A percentile compares a stretch with the other conserved stretches of the same genome.
Evolutionary conservation across 2,329 filamentous ascomycete genomes (phyloP).

Genomic region (Chaetomium strumarium): DNA sequence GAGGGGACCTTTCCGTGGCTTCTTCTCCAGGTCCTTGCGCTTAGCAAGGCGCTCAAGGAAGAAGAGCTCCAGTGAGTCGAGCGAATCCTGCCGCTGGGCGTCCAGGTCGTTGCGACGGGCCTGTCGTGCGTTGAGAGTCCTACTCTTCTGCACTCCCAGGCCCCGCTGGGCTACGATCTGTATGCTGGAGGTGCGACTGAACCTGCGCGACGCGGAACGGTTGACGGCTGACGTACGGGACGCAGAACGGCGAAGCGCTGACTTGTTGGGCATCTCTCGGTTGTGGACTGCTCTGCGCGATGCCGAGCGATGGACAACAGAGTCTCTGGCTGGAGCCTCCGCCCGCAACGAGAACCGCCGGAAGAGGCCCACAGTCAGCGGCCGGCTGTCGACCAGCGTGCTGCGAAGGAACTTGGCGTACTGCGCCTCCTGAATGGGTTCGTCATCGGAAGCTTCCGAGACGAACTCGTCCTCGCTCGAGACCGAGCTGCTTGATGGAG

Average conservation of each 20-base stretch:
- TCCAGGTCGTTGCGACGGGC: neutral
- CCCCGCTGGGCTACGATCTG: conserved; percentile 17
- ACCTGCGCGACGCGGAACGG: neutral
- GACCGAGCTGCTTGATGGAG: neutral
- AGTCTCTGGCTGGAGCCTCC: neutral
- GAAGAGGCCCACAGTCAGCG: conserved; percentile 14
- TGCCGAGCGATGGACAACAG: too few species aligned
- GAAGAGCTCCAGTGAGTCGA: conserved; percentile 23
- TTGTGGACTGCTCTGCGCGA: neutral
- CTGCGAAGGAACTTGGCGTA: conserved; percentile 16
- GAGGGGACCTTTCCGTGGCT: conserved; percentile 1
- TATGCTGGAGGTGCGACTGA: conserved; percentile 6
- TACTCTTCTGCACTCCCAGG: conserved; percentile 17
- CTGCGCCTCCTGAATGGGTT: conserved; percentile 9
- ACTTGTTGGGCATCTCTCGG: neutral
- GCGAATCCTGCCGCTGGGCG: conserved; percentile 1
- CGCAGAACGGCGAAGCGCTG: neutral
- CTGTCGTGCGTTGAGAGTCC: conserved; percentile 13
- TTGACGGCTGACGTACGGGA: neutral
- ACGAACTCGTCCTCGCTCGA: conserved; percentile 7
- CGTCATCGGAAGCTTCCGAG: neutral
- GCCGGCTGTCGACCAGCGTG: conserved; percentile 8
- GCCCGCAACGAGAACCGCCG: conserved; percentile 8
- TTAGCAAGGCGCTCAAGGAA: conserved; percentile 23
- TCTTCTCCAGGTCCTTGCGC: conserved; percentile 17